A percentile compares a stretch with the other conserved stretches of the same genome.
Evolutionary conservation across 257 asterid species (phyloP).

Genomic region (Cruciata laevipes): DNA sequence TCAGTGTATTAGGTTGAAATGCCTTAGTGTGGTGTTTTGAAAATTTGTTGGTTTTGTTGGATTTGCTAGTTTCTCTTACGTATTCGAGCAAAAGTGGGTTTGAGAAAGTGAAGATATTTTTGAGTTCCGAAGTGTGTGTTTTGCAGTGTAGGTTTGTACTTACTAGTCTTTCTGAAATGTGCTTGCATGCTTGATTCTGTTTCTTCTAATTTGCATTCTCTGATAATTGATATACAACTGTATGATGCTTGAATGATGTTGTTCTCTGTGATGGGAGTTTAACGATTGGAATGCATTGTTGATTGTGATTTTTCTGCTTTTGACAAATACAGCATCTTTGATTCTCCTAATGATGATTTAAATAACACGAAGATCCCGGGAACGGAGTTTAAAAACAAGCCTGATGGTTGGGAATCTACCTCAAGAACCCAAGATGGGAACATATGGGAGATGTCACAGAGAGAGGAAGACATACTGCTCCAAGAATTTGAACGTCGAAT

Average conservation of each 20-base stretch:
- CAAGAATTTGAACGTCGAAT: slow-evolving; percentile 96
- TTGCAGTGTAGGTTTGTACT: neutral
- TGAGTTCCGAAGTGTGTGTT: neutral
- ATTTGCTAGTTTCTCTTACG: neutral
- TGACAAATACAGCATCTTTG: slow-evolving; percentile 57
- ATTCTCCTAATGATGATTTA: slow-evolving; percentile 52
- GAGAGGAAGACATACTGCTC: slow-evolving; percentile 89
- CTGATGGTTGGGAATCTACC: slow-evolving; percentile 93
- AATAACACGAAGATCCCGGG: slow-evolving; percentile 31
- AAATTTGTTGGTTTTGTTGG: neutral
- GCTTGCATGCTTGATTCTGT: neutral
- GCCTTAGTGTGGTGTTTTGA: neutral
- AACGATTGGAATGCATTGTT: neutral
- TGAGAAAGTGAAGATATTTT: neutral
- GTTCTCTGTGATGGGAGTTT: neutral
- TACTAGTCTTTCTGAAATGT: neutral
- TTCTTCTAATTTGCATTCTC: neutral
- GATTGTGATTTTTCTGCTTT: neutral
- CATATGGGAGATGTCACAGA: slow-evolving; percentile 89
- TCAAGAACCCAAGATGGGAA: slow-evolving; percentile 61
- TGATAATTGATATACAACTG: neutral
- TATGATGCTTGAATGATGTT: neutral
- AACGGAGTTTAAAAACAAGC: slow-evolving; percentile 65
- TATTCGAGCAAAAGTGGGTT: neutral
- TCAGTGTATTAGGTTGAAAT: neutral